phyloP scores from a whole-genome alignment of 2,329 filamentous ascomycete species.

The Aureobasidium sp. region DNA sequence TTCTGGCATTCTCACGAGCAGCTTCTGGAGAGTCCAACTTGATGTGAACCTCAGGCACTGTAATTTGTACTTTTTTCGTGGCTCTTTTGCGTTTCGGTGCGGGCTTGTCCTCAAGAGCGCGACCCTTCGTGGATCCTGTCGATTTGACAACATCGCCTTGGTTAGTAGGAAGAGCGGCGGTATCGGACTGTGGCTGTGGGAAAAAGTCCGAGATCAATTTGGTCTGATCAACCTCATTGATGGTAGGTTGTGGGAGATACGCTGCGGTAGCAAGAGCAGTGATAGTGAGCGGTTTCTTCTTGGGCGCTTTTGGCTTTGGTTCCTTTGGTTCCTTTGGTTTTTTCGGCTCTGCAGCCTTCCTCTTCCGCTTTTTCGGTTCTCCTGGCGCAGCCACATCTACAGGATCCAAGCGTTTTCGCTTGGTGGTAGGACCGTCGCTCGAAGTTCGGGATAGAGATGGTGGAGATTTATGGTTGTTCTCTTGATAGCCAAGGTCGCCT shows the following conservation, averaged over 20 bases:
- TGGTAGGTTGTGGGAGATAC: conserved; percentile 41
- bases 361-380: not conserved
- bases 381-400: not conserved
- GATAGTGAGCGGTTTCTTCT: conserved; percentile 68
- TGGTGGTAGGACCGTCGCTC: not conserved
- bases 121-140: conserved; percentile 17
- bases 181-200: conserved; percentile 5
- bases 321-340: conserved; percentile 15
- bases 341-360: conserved; percentile 9
- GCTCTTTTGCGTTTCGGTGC: conserved; percentile 28
- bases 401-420: conserved; percentile 7
- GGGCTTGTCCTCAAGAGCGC: conserved; percentile 1
- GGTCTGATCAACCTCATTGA: conserved; percentile 21
- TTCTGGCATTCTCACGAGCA: conserved; percentile 56
- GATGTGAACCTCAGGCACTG: conserved; percentile 13
- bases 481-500: conserved; percentile 11
- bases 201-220: conserved; percentile 38
- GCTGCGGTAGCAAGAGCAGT: conserved; percentile 69
- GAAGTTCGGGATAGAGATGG: not conserved
- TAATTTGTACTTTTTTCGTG: conserved; percentile 21
- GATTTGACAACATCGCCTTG: conserved; percentile 23
- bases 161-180: conserved; percentile 11
- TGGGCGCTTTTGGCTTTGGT: conserved; percentile 48
- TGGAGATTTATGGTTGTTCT: not conserved
- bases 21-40: conserved; percentile 15